phyloP scores from a whole-genome alignment of 2,329 filamentous ascomycete genomes.

The Diplodia intermedia region DNA sequence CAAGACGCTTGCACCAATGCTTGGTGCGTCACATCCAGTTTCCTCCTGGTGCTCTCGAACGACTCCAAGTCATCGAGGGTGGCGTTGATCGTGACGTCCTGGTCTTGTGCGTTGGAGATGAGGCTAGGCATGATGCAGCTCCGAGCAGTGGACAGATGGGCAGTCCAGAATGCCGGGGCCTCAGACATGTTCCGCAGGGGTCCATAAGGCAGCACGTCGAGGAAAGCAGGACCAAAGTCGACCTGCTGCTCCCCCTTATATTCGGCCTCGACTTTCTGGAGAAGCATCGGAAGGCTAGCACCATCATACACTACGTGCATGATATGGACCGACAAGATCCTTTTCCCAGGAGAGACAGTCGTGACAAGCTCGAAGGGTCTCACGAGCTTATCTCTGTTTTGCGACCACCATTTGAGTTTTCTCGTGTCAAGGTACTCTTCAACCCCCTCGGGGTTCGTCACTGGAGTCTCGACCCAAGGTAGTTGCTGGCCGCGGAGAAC shows the following conservation, averaged over 20 bases:
- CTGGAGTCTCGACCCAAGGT: constrained; percentile 54
- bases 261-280: constrained; percentile 62
- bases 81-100: constrained; percentile 38
- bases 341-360: constrained; percentile 43
- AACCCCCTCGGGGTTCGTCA: constrained; percentile 42
- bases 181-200: constrained; percentile 63
- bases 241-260: constrained; percentile 53
- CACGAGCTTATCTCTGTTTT: constrained; percentile 58
- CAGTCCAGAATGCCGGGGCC: constrained; percentile 71
- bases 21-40: constrained; percentile 77
- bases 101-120: constrained; percentile 35
- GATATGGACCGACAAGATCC: constrained; percentile 67
- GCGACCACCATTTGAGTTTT: constrained; percentile 60
- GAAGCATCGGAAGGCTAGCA: constrained; percentile 73
- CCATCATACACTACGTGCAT: constrained; percentile 92
- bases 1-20: constrained; percentile 79
- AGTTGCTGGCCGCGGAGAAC: constrained; percentile 58
- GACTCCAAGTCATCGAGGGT: constrained; percentile 57
- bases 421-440: constrained; percentile 46
- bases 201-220: constrained; percentile 72
- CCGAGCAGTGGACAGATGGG: constrained; percentile 56
- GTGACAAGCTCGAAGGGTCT: constrained; percentile 62
- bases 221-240: constrained; percentile 62
- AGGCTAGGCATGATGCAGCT: constrained; percentile 43
- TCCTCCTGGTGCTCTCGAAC: constrained; percentile 57